Conservation (phyloP, 352 stramenopile species). For the Lagenidium giganteum region DNA sequence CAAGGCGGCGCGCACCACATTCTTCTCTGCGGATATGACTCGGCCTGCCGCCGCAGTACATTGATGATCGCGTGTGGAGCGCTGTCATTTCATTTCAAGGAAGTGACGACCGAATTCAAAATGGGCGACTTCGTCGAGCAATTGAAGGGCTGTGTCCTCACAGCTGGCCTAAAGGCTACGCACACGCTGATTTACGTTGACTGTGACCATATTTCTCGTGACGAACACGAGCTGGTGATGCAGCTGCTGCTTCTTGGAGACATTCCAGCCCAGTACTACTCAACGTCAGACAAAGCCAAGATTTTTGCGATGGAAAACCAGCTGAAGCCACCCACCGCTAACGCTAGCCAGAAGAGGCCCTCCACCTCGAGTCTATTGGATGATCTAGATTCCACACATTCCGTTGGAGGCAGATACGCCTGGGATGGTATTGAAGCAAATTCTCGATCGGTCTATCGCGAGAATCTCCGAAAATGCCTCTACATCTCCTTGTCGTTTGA, state of each 20-base stretch:
- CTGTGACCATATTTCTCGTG: slow-evolving; percentile 34
- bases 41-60: slow-evolving; percentile 29
- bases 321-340: too few relatives aligned
- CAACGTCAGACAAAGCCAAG: slow-evolving; percentile 39
- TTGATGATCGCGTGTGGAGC: slow-evolving; percentile 45
- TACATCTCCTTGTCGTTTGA: slow-evolving; percentile 49
- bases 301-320: slow-evolving; percentile 42
- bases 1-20: slow-evolving; percentile 32
- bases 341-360: too few relatives aligned
- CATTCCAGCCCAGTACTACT: slow-evolving; percentile 36
- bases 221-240: slow-evolving; percentile 30
- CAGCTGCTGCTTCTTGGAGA: slow-evolving; percentile 40
- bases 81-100: slow-evolving; percentile 48
- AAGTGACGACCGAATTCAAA: slow-evolving; percentile 26
- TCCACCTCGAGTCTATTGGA: too few relatives aligned
- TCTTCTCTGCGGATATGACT: slow-evolving; percentile 36
- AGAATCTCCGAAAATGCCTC: slow-evolving; percentile 48
- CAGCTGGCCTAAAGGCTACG: slow-evolving; percentile 37
- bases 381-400: too few relatives aligned
- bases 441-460: slow-evolving; percentile 38
- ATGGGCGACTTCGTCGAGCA: slow-evolving; percentile 31
- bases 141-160: slow-evolving; percentile 41
- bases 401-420: too few relatives aligned
- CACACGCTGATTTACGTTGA: slow-evolving; percentile 53
- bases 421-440: too few relatives aligned